Base-by-base conservation (phyloP, 106 monocot species). In the Phalaenopsis equestris region DNA sequence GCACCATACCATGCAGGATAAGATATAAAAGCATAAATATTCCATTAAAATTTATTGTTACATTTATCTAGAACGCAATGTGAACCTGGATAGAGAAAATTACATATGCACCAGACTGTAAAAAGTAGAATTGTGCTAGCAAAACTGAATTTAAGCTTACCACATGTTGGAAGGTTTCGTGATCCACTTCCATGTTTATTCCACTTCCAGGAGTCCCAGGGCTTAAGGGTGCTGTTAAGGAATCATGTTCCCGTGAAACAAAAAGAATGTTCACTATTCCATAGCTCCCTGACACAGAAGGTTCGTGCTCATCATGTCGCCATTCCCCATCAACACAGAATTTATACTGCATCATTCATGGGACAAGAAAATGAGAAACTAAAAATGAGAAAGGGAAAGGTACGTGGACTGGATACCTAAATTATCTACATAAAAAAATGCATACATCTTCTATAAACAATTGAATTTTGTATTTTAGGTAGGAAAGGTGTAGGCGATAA, bases 311-410 rank as follows among this genome's bases (percentile, higher is more conserved):
- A 84, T 97, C 97, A 75, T 97, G 90, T 45, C 86, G 77, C 94
- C 94, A 97, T 73, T 97, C 89, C 9, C 97, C 97, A 82, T 97
- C 97, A 77, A 97, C 97, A 86, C 24, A 92, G 72, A 97, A 97
- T 76, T 97, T 97, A 90, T 89, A 97, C 97, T 97, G 92, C 84
- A 86, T 75, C 30, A 72, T 72, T 6, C 72, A 72, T 38, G 23
- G 57, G 6, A 76, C 58, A 38, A 43, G 56, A 72, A 19, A 58
- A 68, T 6, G 21, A 55, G 45, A 16, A 18, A 16, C n/a, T 17
- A 75, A 80, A 42, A 18, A 58, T 75, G 39, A 42, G 24, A 37
- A 61, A 43, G 76, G 16, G 57, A 73, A 58, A 41, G 3, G 42
- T 30, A 49, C 41, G 41, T 30, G 30, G 39, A 72, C 7, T 37